These are phyloP conservation scores for Yamadazyma diddensiae DNA, from an alignment of 1,139 yeast genomes.

Conservation along the genomic window DNA sequence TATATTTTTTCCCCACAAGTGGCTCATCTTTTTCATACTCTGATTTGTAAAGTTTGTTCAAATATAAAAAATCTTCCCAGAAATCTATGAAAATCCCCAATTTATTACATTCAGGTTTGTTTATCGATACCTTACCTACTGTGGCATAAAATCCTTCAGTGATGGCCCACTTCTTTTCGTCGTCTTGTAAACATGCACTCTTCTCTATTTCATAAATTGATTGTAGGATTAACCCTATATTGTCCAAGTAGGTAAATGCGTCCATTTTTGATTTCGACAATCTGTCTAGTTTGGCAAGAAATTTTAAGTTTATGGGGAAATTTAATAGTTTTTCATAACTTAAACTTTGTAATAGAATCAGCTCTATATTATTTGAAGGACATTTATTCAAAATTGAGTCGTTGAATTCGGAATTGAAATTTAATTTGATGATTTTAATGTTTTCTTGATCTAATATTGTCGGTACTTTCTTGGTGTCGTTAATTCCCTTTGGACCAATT, in stretches of 20 bases:
- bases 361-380: conserved; percentile 17
- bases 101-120: conserved; percentile 20
- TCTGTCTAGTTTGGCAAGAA: conserved; percentile 36
- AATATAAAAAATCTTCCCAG: conserved; percentile 35
- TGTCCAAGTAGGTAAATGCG: conserved; percentile 31
- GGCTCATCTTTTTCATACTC: conserved; percentile 3
- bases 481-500: background rate
- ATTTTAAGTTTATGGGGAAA: conserved; percentile 37
- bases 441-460: conserved; percentile 9
- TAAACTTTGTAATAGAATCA: conserved; percentile 28
- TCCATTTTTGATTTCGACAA: conserved; percentile 31
- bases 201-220: conserved; percentile 22
- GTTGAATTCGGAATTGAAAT: conserved; percentile 11
- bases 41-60: conserved; percentile 23
- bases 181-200: conserved; percentile 10
- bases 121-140: conserved; percentile 29
- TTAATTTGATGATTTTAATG: conserved; percentile 12
- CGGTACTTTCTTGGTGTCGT: conserved; percentile 2
- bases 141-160: conserved; percentile 22
- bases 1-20: conserved; percentile 11
- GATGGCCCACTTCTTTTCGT: conserved; percentile 15
- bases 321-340: conserved; percentile 20
- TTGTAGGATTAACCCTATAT: conserved; percentile 27
- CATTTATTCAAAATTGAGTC: conserved; percentile 15
- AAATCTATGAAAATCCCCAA: conserved; percentile 36